Base-by-base conservation (phyloP, 495 filamentous ascomycete genomes). In the Monascus purpureus region DNA sequence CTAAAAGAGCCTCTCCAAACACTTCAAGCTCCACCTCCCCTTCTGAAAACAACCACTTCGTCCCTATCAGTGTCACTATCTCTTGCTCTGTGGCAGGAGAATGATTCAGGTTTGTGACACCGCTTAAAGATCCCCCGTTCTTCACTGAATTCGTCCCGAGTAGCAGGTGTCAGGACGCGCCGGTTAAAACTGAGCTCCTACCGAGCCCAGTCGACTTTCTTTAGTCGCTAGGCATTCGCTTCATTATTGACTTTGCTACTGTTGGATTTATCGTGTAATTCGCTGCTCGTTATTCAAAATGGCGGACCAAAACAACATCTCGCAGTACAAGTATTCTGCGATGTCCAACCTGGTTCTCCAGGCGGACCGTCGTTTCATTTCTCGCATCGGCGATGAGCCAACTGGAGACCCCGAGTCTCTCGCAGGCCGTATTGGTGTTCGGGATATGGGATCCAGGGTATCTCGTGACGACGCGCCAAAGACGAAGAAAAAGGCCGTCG, bases 281-380 rank as follows among this genome's bases (percentile, higher is more conserved):
- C 24, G 19, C 16, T 28, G 28, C 11, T 17, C 24, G 25, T 40
- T 34, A 26, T 31, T 28, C 62, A 78, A 57, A 37, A 92, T 92
- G 86, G 72, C 81, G 55, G 85, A 94, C 68, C 78, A 86, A 65
- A 80, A 88, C 20, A 22, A 22, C 75, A 78, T 93, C 32, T 88
- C 82, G 47, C 87, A 95, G 63, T 99, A 94, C 70, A 99, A 99
- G 61, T 99, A 99, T 71, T 82, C 84, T 76, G 87, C 85, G 55
- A 99, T 99, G 90, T 96, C 90, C 67, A 99, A 99, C 75, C 76
- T 99, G 84, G 90, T 99, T 54, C 83, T 95, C 72, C 88, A 95
- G 78, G 87, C 85, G 64, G 90, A 99, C 67, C 78, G 83, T 59
- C 79, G 92, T 51, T 96, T 99, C 54, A 77, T 88, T 44, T 86